Percentiles rank a stretch among this genome's conserved stretches.
Evolutionary conservation across 495 filamentous ascomycete genomes (phyloP).

Genomic region (Penicillium coffeae): DNA sequence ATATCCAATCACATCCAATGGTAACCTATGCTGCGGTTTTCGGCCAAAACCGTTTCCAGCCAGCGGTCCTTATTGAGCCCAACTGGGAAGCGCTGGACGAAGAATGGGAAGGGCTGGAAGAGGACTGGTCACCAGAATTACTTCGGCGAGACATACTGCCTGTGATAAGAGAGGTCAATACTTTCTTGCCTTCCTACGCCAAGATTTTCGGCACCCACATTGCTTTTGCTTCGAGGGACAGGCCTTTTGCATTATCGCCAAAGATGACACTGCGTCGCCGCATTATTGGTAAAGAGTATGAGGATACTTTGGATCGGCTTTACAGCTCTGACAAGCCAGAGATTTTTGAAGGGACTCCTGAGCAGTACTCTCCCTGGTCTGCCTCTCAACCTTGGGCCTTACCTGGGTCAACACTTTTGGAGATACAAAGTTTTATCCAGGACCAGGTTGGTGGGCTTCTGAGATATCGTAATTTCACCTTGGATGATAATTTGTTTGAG

Average conservation of each 20-base stretch:
- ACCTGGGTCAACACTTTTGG: neutral
- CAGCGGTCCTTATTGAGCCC: conserved; percentile 30
- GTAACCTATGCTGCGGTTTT: conserved; percentile 26
- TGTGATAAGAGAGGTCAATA: neutral
- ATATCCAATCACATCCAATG: conserved; percentile 16
- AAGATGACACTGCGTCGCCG: conserved; percentile 1
- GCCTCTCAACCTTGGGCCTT: neutral
- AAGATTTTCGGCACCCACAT: conserved; percentile 2
- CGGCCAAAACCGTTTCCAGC: conserved; percentile 32
- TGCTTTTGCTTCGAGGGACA: neutral
- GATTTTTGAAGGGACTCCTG: too few species aligned
- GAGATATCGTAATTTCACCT: too few species aligned
- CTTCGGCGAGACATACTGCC: too few species aligned
- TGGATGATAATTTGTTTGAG: neutral
- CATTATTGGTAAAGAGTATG: neutral
- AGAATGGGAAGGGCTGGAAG: conserved; percentile 9
- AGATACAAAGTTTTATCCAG: neutral
- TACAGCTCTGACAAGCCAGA: neutral
- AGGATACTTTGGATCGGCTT: neutral
- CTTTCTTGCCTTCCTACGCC: neutral
- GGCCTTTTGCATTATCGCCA: conserved; percentile 1
- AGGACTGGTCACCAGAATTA: too few species aligned
- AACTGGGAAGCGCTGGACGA: conserved; percentile 7
- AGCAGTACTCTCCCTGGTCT: too few species aligned
- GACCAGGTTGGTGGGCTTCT: neutral